Evolutionary conservation across 2,329 filamentous ascomycete genomes (phyloP).

Genomic region (Pseudogymnoascus sp.): DNA sequence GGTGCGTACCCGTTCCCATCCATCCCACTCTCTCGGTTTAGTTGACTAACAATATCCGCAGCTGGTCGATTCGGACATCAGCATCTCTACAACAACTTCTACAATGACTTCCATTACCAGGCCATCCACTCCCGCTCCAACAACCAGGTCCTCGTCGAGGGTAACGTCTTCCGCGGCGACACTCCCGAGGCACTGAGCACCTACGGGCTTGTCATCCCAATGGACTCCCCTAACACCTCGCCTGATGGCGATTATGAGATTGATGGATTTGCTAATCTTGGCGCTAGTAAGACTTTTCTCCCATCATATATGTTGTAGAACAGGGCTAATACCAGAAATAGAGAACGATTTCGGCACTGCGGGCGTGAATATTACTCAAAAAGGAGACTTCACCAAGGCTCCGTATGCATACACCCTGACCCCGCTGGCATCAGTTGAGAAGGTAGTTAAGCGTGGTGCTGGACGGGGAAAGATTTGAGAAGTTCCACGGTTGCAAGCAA

Average conservation of each 20-base stretch:
- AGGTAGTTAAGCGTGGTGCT: not conserved
- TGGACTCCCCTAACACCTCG: constrained; percentile 47
- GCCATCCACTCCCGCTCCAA: constrained; percentile 43
- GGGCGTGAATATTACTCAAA: constrained; percentile 44
- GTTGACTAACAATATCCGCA: constrained; percentile 40
- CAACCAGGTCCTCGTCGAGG: constrained; percentile 43
- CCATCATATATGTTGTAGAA: not conserved
- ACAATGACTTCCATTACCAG: constrained; percentile 41
- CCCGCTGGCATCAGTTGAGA: not conserved
- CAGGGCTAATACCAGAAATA: constrained; percentile 8
- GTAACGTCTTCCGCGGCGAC: constrained; percentile 40
- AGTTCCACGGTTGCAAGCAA: not conserved
- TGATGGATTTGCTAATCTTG: constrained; percentile 48
- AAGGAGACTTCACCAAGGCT: constrained; percentile 42
- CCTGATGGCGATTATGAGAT: constrained; percentile 47
- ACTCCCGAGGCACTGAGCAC: constrained; percentile 45
- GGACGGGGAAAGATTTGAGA: not conserved
- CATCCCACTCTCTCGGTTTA: constrained; percentile 42
- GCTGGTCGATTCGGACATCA: constrained; percentile 43
- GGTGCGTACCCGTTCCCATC: constrained; percentile 39
- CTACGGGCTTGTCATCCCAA: constrained; percentile 48
- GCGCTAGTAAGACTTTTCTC: constrained; percentile 36
- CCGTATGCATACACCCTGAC: not conserved
- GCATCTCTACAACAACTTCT: constrained; percentile 44
- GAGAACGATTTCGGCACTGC: constrained; percentile 43